These are phyloP conservation scores for Alternaria alternata DNA, from an alignment of 2,329 filamentous ascomycete species.

Conservation along the genomic window DNA sequence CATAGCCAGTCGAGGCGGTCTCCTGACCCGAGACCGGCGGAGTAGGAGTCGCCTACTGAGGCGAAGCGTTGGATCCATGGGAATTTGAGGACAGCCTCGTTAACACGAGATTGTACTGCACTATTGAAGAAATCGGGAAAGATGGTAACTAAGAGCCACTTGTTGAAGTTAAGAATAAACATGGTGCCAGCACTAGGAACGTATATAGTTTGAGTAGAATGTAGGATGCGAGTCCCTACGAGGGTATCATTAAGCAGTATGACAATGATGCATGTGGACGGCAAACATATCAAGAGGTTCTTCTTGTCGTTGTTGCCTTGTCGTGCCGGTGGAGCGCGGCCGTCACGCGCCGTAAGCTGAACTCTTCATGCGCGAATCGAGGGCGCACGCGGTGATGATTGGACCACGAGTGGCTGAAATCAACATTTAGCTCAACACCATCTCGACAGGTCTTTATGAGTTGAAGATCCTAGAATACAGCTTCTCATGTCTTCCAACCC, in stretches of 20 bases:
- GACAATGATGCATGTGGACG: background rate
- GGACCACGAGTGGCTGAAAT: conserved; percentile 1
- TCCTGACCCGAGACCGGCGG: conserved; percentile 41
- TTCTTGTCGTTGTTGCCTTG: conserved; percentile 18
- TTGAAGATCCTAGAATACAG: conserved; percentile 89
- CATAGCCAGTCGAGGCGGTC: conserved; percentile 37
- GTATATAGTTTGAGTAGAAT: background rate
- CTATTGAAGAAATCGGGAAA: background rate
- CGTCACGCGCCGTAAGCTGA: conserved; percentile 20
- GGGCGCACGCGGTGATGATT: conserved; percentile 21
- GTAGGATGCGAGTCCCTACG: background rate
- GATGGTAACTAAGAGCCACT: conserved; percentile 7
- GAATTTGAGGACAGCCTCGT: background rate
- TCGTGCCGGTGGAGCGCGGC: conserved; percentile 10
- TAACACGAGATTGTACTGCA: background rate
- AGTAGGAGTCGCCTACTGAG: conserved; percentile 45
- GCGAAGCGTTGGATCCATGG: conserved; percentile 36
- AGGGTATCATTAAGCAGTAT: background rate
- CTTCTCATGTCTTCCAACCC: conserved; percentile 83
- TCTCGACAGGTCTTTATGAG: conserved; percentile 60
- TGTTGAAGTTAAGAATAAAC: conserved; percentile 3
- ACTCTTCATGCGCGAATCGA: conserved; percentile 19
- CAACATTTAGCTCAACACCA: background rate
- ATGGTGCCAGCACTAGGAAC: conserved; percentile 5
- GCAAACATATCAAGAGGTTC: background rate